Evolutionary conservation across 192 early-diverging fungal genomes (phyloP).

Genomic region (Spinellus fusiger): DNA sequence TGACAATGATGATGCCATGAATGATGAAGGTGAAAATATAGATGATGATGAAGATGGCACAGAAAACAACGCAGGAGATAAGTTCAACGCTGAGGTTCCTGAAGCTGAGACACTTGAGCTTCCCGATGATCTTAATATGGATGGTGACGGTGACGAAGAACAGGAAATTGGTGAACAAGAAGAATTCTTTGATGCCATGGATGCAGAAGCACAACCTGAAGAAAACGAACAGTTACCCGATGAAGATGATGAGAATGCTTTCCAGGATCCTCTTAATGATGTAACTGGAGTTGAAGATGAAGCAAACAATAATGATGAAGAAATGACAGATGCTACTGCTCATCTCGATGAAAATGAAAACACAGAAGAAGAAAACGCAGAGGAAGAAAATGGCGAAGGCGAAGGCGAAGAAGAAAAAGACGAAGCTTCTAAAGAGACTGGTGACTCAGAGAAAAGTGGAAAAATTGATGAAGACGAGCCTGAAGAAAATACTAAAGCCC

Average conservation of each 20-base stretch:
- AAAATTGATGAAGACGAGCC: conserved; percentile 40
- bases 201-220: conserved; percentile 34
- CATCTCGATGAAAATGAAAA: conserved; percentile 27
- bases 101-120: conserved; percentile 74
- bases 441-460: conserved; percentile 31
- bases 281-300: conserved; percentile 35
- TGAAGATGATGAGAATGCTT: conserved; percentile 35
- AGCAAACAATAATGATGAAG: conserved; percentile 35
- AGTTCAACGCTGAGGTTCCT: conserved; percentile 47
- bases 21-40: conserved; percentile 37
- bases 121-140: conserved; percentile 73
- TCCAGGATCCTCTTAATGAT: conserved; percentile 37
- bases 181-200: conserved; percentile 49
- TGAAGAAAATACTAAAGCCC: conserved; percentile 28
- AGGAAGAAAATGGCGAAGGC: conserved; percentile 36
- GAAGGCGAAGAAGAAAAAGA: conserved; percentile 39
- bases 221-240: conserved; percentile 37
- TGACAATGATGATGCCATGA: conserved; percentile 42
- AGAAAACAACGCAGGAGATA: conserved; percentile 44
- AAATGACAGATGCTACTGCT: conserved; percentile 34
- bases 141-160: conserved; percentile 52
- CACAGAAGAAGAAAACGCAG: conserved; percentile 38
- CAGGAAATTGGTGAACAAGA: conserved; percentile 48
- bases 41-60: conserved; percentile 38
- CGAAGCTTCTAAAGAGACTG: conserved; percentile 33